These are phyloP conservation scores for Porcisia hertigi DNA, from an alignment of 208 protist genomes.

Conservation along the genomic window DNA sequence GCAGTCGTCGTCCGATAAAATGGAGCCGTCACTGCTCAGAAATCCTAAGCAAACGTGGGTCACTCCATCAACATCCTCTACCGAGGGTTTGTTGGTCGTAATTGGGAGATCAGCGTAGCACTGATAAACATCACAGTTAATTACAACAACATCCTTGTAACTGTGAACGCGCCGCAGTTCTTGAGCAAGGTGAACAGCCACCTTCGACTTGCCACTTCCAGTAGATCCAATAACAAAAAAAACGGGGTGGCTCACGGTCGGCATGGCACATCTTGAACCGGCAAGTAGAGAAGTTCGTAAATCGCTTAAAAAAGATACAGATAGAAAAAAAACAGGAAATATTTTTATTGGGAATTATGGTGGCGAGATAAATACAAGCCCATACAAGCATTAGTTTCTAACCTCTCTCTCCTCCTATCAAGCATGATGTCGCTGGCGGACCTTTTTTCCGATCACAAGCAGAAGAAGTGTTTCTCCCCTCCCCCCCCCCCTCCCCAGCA, in stretches of 20 bases:
- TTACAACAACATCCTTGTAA: conserved; percentile 70
- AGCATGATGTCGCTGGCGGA: background rate
- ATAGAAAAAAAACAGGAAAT: conserved; percentile 6
- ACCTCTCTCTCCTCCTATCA: background rate
- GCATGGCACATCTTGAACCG: conserved; percentile 6
- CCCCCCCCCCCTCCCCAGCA: background rate
- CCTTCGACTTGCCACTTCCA: conserved; percentile 81
- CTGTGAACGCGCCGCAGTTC: conserved; percentile 30
- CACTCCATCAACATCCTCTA: conserved; percentile 54
- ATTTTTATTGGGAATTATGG: background rate
- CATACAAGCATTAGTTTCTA: background rate
- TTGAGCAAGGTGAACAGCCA: conserved; percentile 72
- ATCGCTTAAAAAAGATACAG: background rate
- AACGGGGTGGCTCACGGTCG: conserved; percentile 32
- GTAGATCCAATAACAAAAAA: conserved; percentile 89
- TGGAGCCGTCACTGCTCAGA: conserved; percentile 38
- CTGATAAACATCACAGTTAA: conserved; percentile 92
- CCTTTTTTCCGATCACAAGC: background rate
- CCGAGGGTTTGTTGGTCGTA: conserved; percentile 83
- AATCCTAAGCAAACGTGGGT: conserved; percentile 83
- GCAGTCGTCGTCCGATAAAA: conserved; percentile 23
- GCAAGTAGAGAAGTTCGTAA: conserved; percentile 4
- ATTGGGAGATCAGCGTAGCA: conserved; percentile 86
- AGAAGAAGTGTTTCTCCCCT: background rate
- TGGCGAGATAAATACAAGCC: background rate